phyloP scores from a whole-genome alignment of 1,284 basidiomycete genomes.

The Peniophora sp. region DNA sequence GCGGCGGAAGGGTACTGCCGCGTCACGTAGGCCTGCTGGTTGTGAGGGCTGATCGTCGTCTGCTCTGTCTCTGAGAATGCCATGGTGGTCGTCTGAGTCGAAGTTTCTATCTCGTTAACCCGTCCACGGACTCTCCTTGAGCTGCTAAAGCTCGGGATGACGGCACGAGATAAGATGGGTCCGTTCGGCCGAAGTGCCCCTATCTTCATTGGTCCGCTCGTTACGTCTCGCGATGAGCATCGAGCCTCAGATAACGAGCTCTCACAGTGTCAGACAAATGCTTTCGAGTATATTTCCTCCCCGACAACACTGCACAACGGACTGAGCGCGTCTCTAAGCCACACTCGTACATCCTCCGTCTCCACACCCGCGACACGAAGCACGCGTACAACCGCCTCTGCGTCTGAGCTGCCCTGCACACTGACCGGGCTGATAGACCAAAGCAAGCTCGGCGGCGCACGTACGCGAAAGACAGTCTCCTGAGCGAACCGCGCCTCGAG shows the following conservation, averaged over 20 bases:
- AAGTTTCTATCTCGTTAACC: not conserved
- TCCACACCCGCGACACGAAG: constrained; percentile 68
- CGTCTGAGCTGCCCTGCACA: constrained; percentile 15
- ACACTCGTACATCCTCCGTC: constrained; percentile 63
- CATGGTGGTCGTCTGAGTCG: constrained; percentile 5
- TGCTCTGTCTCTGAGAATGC: constrained; percentile 27
- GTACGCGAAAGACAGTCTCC: constrained; percentile 55
- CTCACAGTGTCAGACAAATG: constrained; percentile 36
- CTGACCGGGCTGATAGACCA: constrained; percentile 70
- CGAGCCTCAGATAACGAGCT: no score
- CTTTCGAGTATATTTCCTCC: constrained; percentile 52
- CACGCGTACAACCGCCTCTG: constrained; percentile 32
- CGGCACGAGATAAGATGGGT: no score
- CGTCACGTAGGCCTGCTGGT: constrained; percentile 48
- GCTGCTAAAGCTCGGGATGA: no score
- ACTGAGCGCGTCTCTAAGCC: constrained; percentile 50
- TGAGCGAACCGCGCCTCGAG: constrained; percentile 43
- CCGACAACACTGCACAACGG: constrained; percentile 52
- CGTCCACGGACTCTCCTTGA: no score
- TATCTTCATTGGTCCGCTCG: no score
- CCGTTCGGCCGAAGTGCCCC: no score
- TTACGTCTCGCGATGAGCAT: no score
- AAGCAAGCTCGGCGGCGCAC: constrained; percentile 47
- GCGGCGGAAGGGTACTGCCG: constrained; percentile 45
- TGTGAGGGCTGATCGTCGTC: constrained; percentile 67